Base-by-base conservation (phyloP, 768 basidiomycete species). In the Trametopsis cervina region DNA sequence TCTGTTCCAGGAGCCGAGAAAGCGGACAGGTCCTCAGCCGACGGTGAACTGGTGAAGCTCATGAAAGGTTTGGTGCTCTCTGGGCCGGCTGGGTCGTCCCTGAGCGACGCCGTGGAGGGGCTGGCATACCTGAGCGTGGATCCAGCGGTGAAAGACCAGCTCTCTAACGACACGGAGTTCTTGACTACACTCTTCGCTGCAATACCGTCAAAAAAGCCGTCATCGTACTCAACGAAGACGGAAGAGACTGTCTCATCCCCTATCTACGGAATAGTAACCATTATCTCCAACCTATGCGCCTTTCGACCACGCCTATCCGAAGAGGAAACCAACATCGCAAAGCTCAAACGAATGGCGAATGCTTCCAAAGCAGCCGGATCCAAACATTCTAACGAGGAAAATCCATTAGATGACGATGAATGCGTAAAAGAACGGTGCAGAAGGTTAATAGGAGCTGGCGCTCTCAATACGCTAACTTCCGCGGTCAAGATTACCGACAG, bases 291-390 rank as follows among this genome's bases (percentile, higher is more conserved):
- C 60, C 62, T 96, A 29, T 81, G 81, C 40, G 67, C 74, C 10
- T 85, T 85, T 60, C 81, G 76, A 43, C 83, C 85, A 6, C 77
- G 72, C 11, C 68, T 92, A 18, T 84, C 76, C 6, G 81, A 87
- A 44, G 92, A 96, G 63, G 83, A 95, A 59, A 71, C 74, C 24
- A 91, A 96, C 59, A 75, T 95, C 4, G 80, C 83, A 46, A 89
- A 83, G 61, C 70, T 97, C 33, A 78, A 79, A 54, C 73, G 71
- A 42, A 88, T 97, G 84, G 79, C 92, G 2, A 70, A 72, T 21
- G 61, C 63, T 22, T 72, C 76, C 41, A 40, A 58, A 17, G 52
- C 49, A 22, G 49, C 57, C 13, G 54, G 55, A 3, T 35, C 29
- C 22, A 24, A 20, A 10, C 6, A 26, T 21, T 36, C 27, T n/a